Evolutionary conservation across 2,329 filamentous ascomycete genomes (phyloP).

Genomic region (Colletotrichum spaethianum): DNA sequence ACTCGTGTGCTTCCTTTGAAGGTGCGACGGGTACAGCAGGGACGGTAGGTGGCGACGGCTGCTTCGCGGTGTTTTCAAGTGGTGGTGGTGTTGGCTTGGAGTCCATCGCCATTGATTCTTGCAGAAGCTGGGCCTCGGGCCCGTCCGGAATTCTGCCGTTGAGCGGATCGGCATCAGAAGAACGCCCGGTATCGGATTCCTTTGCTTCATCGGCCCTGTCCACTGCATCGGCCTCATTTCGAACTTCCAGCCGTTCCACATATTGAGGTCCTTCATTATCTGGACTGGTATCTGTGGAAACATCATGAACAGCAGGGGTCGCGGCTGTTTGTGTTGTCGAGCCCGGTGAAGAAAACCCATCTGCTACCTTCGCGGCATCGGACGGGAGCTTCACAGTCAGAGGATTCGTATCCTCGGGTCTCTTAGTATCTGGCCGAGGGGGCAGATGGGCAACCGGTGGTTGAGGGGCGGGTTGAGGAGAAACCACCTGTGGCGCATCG

Average conservation of each 20-base stretch:
- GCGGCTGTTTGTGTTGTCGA: slow-evolving; percentile 83
- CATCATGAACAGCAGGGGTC: slow-evolving; percentile 78
- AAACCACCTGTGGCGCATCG: slow-evolving; percentile 3
- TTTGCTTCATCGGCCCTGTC: slow-evolving; percentile 47
- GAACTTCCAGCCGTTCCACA: slow-evolving; percentile 60
- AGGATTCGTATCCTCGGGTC: slow-evolving; percentile 44
- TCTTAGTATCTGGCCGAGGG: slow-evolving; percentile 51
- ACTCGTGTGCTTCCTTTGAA: not conserved
- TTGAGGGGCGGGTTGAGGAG: not conserved
- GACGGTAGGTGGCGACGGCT: slow-evolving; percentile 14
- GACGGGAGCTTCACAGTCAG: slow-evolving; percentile 52
- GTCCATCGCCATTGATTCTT: slow-evolving; percentile 54
- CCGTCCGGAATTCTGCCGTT: slow-evolving; percentile 45
- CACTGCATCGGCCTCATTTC: slow-evolving; percentile 52
- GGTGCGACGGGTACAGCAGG: not conserved
- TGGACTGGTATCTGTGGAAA: slow-evolving; percentile 81
- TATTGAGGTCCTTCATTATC: slow-evolving; percentile 76
- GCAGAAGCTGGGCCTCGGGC: slow-evolving; percentile 61
- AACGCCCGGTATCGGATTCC: slow-evolving; percentile 20
- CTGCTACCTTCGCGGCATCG: slow-evolving; percentile 56
- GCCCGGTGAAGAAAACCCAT: slow-evolving; percentile 67
- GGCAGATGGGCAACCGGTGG: slow-evolving; percentile 5
- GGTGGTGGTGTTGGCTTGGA: slow-evolving; percentile 32
- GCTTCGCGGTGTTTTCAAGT: slow-evolving; percentile 34
- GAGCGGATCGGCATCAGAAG: slow-evolving; percentile 33